Base-by-base conservation (phyloP, 768 basidiomycete genomes). In the Auricularia auricula-judae region DNA sequence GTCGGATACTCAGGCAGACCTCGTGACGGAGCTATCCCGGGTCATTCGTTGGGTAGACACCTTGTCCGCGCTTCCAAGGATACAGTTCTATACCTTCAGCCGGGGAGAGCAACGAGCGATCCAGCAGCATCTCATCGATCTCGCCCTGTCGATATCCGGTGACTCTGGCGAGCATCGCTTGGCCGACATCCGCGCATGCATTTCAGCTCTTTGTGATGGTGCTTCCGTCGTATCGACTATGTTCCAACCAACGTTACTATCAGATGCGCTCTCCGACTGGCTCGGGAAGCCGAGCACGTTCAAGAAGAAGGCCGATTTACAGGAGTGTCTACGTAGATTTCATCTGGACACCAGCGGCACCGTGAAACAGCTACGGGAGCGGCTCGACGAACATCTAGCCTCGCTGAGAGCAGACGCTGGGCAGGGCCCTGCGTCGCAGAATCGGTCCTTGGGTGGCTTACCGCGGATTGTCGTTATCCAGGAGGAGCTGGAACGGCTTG, bases 81-180 rank as follows among this genome's bases (percentile, higher is more conserved):
- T 77, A 0, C 81, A 83, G 65, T 81, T 81, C 67, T 82, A 82
- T 66, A 76, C 81, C 8, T 83, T 80, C 75, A 79, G 80, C 3
- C 64, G 73, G 2, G 68, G 64, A 16, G 81, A 83, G 68, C 75
- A 76, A 36, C 64, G 68, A 18, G 71, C 75, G 10, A 70, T 83
- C 34, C 78, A 81, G 67, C 67, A 71, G 3, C 77, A 79, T 62
- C 73, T 83, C 39, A 76, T 81, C 53, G 70, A 78, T 44, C 69
- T 74, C 14, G 81, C 81, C 16, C 72, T 82, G 5, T 73, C 71
- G 1, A 73, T 77, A 11, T 77, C 79, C 8, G 21, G 18, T 12
- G 59, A n/a, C 14, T 29, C n/a, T 58, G 47, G n/a, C 18, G 8
- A 61, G 8, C 23, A 61, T 33, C 12, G 21, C 42, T 18, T 43